Evolutionary conservation across 2,329 filamentous ascomycete species (phyloP).

Genomic region (Penicillium olsonii): DNA sequence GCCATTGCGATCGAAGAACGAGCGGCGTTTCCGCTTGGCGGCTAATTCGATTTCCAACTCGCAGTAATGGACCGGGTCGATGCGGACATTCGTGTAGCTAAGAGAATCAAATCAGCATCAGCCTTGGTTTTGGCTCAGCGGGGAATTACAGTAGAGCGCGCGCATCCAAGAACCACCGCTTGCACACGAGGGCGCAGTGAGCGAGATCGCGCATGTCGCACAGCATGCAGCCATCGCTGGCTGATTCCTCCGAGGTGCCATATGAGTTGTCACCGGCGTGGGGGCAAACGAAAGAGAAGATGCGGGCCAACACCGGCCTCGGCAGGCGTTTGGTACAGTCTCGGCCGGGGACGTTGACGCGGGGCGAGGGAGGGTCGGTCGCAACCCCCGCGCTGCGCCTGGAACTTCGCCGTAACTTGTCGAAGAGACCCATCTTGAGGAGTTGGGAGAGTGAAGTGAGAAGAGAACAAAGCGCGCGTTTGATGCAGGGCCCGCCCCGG

Average conservation of each 20-base stretch:
- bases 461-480: constrained; percentile 8
- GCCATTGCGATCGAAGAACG: constrained; percentile 73
- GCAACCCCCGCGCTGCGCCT: constrained; percentile 30
- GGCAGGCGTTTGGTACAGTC: constrained; percentile 60
- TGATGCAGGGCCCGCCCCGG: constrained; percentile 12
- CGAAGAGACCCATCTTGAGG: constrained; percentile 33
- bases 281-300: constrained; percentile 82
- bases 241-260: constrained; percentile 78
- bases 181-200: constrained; percentile 73
- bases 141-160: constrained; percentile 59
- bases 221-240: constrained; percentile 82
- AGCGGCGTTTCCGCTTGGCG: constrained; percentile 73
- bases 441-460: constrained; percentile 4
- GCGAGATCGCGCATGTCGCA: constrained; percentile 89
- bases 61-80: constrained; percentile 94
- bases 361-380: constrained; percentile 21
- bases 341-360: constrained; percentile 16
- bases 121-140: neutral
- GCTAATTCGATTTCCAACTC: constrained; percentile 78
- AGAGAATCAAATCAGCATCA: constrained; percentile 1
- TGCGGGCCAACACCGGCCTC: constrained; percentile 68
- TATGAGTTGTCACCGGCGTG: constrained; percentile 77
- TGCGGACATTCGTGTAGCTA: constrained; percentile 85
- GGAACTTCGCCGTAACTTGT: constrained; percentile 32
- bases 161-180: constrained; percentile 67